Evolutionary conservation across 2,329 filamentous ascomycete species (phyloP), one percentile per base, ranked within the genome.

Genomic region (Coleophoma cylindrospora): DNA sequence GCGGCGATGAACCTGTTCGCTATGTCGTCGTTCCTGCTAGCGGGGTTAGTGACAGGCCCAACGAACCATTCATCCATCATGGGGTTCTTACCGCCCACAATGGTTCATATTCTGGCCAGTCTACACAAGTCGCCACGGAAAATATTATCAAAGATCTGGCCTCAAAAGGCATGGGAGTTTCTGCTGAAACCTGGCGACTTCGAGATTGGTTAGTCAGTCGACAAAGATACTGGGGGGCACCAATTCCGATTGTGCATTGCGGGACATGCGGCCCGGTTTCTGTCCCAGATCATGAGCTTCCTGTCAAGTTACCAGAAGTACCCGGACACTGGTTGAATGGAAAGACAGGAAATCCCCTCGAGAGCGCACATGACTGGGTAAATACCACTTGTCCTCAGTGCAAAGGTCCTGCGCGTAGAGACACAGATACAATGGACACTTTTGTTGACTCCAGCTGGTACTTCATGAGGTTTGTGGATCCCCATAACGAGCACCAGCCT

Each of bases 401-500:
- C 61, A 71, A 77, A 14, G 75, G 79, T 1, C 70, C 81, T 21
- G 91, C 89, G 7, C 86, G 83, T 64, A 80, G 91, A 55, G 91
- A 96, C 57, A 95, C 91, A 0, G 91, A 96, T 65, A 96, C 91
- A 3, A 95, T 96, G 91, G 91, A 96, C 66, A 96, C 91, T 0
- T 96, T 96, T 69, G 91, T 96, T 53, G 91, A 95, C 69, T 95
- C 90, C 2, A 95, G 90, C 48, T 96, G 91, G 91, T 96, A 96
- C 67, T 95, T 85, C 62, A 82, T 91, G 70, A 81, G 89, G 12
- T 95, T 90, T 60, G 69, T 84, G 27, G 89, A 95, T 60, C 74
- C 87, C 1, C 73, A 82, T 15, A 91, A 94, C 57, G 57, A 73
- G 13, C 62, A 76, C 2, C 65, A 72, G 13, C 83, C 82, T 0